Evolutionary conservation across 352 stramenopile species (phyloP), one percentile per base, ranked within the genome.

Genomic region (Phytopythium montanum): DNA sequence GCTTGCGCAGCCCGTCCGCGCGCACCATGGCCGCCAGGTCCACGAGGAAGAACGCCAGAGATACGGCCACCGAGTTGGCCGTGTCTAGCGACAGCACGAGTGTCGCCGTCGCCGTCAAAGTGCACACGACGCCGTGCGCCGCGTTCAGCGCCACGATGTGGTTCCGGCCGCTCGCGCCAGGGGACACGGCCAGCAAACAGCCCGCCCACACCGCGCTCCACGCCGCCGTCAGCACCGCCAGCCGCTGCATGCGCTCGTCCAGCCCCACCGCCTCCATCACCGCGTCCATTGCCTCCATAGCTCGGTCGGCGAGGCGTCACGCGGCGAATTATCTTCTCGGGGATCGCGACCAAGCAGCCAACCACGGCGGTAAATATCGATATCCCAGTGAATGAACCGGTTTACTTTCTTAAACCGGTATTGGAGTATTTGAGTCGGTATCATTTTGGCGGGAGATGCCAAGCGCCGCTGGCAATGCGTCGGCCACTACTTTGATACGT

Each of bases 71-170:
- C 13, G 80, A 85, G 54, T 76, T 67, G 49, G 82, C 83, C 50
- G 78, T 78, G 50, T 88, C 81, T 29, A 75, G 64, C 0, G 33
- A 60, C 14, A 68, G 72, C 25, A 67, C 69, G 31, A 90, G 65
- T 16, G 82, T 89, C 28, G 58, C 53, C 1, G 62, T 65, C 14
- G 82, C 82, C 2, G 70, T 59, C 41, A 75, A 41, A 13, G 80
- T 89, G 44, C 69, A 88, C 65, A 89, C 75, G 41, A 88, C 62
- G 39, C 82, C 82, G 61, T 92, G 82, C 39, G 66, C 72, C 7
- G 74, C 78, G 45, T 92, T 92, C 33, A 92, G 75, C 62, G 74
- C 71, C 41, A 90, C 68, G 52, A 90, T 87, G 65, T 92, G 80
- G 56, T 86, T 84, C 16, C 75, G 70, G 3, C 73, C 75, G 54